These are phyloP conservation scores for Dichotomocladium elegans DNA, from an alignment of 371 early-diverging fungal genomes.

Conservation along the genomic window DNA sequence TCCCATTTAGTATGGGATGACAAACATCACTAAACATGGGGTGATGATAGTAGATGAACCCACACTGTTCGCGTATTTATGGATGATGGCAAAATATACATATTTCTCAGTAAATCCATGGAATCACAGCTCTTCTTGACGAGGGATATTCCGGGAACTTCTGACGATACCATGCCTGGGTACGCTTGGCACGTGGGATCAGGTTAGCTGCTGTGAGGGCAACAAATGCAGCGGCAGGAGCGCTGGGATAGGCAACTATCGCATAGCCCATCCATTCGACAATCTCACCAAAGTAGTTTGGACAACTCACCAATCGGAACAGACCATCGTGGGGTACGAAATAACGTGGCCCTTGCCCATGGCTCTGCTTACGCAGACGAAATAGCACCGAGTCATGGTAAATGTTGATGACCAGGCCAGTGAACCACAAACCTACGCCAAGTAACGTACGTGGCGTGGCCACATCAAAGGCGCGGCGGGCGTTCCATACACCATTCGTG, in stretches of 20 bases:
- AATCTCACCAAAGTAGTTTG: constrained; percentile 61
- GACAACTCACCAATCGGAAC: constrained; percentile 56
- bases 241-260: constrained; percentile 34
- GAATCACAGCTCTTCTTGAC: constrained; percentile 56
- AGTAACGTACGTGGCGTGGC: not conserved
- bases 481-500: constrained; percentile 56
- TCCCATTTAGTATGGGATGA: too few relatives aligned
- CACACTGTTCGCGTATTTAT: too few relatives aligned
- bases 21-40: too few relatives aligned
- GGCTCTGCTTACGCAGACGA: constrained; percentile 21
- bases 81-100: not conserved
- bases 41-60: too few relatives aligned
- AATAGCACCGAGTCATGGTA: constrained; percentile 54
- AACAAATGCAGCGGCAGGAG: constrained; percentile 55
- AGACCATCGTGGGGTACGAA: constrained; percentile 54
- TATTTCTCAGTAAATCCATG: constrained; percentile 44
- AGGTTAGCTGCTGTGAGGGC: constrained; percentile 51
- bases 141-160: constrained; percentile 50
- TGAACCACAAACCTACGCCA: constrained; percentile 40
- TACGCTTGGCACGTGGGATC: constrained; percentile 53
- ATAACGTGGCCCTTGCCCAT: constrained; percentile 27
- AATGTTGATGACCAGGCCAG: constrained; percentile 52
- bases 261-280: constrained; percentile 68
- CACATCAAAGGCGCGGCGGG: constrained; percentile 1
- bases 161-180: constrained; percentile 58